phyloP scores from a whole-genome alignment of 495 filamentous ascomycete species.

The Pseudomonodictys pantanalensis region DNA sequence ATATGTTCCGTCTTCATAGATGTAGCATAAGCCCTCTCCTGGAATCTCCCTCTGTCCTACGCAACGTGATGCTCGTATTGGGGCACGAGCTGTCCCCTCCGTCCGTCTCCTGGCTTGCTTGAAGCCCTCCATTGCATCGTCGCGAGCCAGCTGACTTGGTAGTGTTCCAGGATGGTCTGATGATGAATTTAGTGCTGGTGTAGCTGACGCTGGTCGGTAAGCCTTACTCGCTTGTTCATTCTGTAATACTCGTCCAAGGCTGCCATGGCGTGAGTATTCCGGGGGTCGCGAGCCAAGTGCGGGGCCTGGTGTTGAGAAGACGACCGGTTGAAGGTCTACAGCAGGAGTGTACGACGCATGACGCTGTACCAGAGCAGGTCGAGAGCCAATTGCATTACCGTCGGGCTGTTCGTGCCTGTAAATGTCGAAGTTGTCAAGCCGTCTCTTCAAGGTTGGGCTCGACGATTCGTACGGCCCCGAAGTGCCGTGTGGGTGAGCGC shows the following conservation, averaged over 20 bases:
- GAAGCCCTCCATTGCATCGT: constrained; percentile 24
- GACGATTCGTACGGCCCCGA: constrained; percentile 21
- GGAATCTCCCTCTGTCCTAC: constrained; percentile 53
- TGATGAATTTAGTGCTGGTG: constrained; percentile 6
- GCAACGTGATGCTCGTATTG: constrained; percentile 21
- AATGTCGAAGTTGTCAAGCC: constrained; percentile 29
- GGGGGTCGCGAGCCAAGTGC: constrained; percentile 1
- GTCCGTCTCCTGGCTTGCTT: constrained; percentile 22
- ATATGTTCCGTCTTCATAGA: constrained; percentile 82
- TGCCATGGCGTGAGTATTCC: constrained; percentile 16
- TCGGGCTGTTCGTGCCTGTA: constrained; percentile 21
- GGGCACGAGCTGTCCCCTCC: constrained; percentile 19
- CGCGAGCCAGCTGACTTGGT: constrained; percentile 2
- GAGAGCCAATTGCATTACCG: constrained; percentile 15
- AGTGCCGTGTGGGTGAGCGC: not conserved
- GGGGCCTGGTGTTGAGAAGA: constrained; percentile 8
- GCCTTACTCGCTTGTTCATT: constrained; percentile 9
- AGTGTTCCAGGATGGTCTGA: constrained; percentile 2
- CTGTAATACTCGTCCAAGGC: constrained; percentile 1
- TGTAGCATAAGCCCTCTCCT: constrained; percentile 78
- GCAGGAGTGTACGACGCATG: constrained; percentile 6
- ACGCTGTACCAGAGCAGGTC: constrained; percentile 24
- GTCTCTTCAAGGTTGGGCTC: constrained; percentile 34
- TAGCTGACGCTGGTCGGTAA: constrained; percentile 9
- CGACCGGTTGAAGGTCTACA: constrained; percentile 6